Base-by-base conservation (phyloP, 1,139 yeast genomes). In the Saccharomycopsis hybrid region DNA sequence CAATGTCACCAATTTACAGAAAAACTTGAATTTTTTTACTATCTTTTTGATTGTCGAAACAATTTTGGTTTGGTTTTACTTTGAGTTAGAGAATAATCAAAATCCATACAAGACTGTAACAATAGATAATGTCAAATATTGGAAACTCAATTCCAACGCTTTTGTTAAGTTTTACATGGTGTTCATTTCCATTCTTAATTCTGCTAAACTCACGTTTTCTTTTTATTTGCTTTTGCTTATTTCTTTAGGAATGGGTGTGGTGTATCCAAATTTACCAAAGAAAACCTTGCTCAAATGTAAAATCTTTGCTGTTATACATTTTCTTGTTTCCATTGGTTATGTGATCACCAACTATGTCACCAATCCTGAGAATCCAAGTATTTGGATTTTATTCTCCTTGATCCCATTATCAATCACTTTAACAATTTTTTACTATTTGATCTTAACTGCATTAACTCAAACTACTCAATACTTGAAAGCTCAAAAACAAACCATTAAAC, bases 221-320 rank as follows among this genome's bases (percentile, higher is more conserved):
- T 85, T 92, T 68, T 94, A 90, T 69, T 69, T 94, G 60, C 71
- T 94, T 52, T 73, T 92, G 56, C 83, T 90, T 59, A 92, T 94
- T 53, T 77, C 95, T 18, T 72, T 90, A 58, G 98, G 98, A 35
- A 94, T 90, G 66, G 97, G 98, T 54, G 92, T 94, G 49, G 98
- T 94, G 40, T 77, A 77, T 56, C 87, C 96, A 48, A 84, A 89
- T 58, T 74, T 94, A 55, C 88, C 89, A 49, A 79, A 78, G 63
- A 78, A 77, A 54, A 64, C 78, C 43, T 89, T 94, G 96, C 72
- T 82, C 61, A 80, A 77, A 64, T 85, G 96, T 65, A 84, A 88
- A 62, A 72, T 87, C 18, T 74, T 89, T 51, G 88, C 96, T 1
- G 83, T 70, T 0, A 68, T 77, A 31, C 94, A 88, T 61, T 90